Evolutionary conservation across 306 rosid genomes (phyloP).

Genomic region (Adenanthera pavonina): DNA sequence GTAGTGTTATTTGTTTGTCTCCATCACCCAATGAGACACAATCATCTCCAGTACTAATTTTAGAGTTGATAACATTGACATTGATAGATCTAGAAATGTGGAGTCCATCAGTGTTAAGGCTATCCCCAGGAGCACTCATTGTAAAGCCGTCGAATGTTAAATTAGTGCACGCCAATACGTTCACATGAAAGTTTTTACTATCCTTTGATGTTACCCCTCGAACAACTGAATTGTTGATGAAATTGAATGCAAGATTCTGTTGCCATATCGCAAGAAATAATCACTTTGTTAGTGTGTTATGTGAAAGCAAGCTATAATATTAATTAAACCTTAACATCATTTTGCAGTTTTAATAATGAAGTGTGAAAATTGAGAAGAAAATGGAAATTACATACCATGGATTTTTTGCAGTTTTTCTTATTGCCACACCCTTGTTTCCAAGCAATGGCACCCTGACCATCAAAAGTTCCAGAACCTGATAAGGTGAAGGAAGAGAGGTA

Average conservation of each 20-base stretch:
- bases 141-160: background rate
- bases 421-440: background rate
- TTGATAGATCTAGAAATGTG: background rate
- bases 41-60: background rate
- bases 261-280: no score
- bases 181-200: background rate
- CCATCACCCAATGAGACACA: background rate
- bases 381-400: background rate
- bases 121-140: background rate
- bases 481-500: background rate
- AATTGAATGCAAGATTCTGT: background rate
- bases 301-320: background rate
- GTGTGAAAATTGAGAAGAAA: background rate
- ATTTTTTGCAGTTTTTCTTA: background rate
- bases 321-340: no score
- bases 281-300: background rate
- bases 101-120: background rate
- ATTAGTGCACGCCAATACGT: background rate
- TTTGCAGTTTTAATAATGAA: background rate
- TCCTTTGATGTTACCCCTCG: background rate
- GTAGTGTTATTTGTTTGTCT: background rate
- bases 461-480: conserved; percentile 4
- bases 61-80: background rate
- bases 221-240: background rate
- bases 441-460: background rate